Base-by-base conservation (phyloP, 768 basidiomycete species). In the Cystofilobasidium ferigula region DNA sequence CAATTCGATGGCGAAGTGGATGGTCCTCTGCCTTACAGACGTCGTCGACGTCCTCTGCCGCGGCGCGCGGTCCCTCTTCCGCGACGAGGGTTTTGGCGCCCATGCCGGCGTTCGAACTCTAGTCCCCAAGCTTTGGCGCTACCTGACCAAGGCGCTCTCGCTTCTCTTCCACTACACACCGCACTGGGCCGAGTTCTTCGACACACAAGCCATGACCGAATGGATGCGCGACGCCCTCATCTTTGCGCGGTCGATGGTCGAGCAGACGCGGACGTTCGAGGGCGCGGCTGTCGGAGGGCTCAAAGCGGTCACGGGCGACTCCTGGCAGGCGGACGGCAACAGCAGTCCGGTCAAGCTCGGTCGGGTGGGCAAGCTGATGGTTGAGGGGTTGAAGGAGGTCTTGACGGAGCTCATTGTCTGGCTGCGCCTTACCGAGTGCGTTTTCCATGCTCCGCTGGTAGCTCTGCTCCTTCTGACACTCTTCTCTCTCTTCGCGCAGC, bases 221-320 rank as follows among this genome's bases (percentile, higher is more conserved):
- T 99, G 95, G 95, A 98, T 99, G 95, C 84, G 93, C 63, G 95
- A 98, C 73, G 95, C 93, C 3, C 80, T 98, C 60, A 92, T 98
- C 69, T 91, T 95, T 72, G 92, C 86, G 12, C 78, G 87, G 70
- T 88, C 93, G 71, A 81, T 95, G 79, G 77, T 95, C 56, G 86
- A 84, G 3, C 85, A 90, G 69, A 83, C 90, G 76, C 79, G 84
- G 48, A 82, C 86, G 14, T 84, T 99, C 68, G 91, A 94, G 74
- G 58, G 56, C 16, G 80, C 79, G 32, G 86, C 86, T 13, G 76
- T 81, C 56, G 74, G 78, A 14, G 73, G 63, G 62, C 40, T 67
- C 70, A 16, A 71, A 70, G 26, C 57, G 60, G 68, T 70, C 65
- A 72, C 67, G 63, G 72, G 70, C 16, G 40, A 69, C 8, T 72